Percentiles rank a stretch among this genome's conserved stretches.
Evolutionary conservation across 805 yeast genomes (phyloP).

Genomic region (Nakazawaea wyomingensis): DNA sequence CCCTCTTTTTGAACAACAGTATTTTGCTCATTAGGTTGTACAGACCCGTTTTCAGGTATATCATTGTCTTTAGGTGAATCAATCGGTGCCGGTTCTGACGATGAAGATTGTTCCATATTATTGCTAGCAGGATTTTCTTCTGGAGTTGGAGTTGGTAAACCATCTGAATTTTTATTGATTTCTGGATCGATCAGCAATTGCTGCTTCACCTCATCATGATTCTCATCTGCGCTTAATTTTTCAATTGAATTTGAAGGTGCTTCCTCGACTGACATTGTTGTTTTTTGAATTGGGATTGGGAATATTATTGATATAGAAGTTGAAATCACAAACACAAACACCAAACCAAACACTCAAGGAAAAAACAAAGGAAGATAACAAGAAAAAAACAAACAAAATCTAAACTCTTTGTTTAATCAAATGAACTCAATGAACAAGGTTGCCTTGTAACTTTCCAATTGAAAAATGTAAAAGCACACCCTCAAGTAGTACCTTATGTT

Average conservation of each 20-base stretch:
- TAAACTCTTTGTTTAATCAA: too few species aligned
- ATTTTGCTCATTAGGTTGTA: too few species aligned
- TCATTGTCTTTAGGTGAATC: not conserved
- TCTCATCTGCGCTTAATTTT: not conserved
- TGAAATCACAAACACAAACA: too few species aligned
- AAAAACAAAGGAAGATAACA: too few species aligned
- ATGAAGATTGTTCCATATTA: not conserved
- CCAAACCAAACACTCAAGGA: not conserved
- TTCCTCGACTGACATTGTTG: slow-evolving; percentile 3
- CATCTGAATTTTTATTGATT: slow-evolving; percentile 1
- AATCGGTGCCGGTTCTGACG: not conserved
- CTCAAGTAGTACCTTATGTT: not conserved
- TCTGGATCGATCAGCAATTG: slow-evolving; percentile 4
- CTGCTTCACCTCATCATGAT: not conserved
- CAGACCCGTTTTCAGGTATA: too few species aligned
- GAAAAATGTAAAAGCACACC: not conserved
- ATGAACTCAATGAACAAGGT: too few species aligned
- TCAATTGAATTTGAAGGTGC: not conserved
- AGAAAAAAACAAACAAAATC: too few species aligned
- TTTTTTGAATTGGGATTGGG: too few species aligned
- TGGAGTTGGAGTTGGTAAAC: slow-evolving; percentile 12
- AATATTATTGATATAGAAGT: too few species aligned
- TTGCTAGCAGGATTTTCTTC: slow-evolving; percentile 3
- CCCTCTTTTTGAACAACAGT: too few species aligned
- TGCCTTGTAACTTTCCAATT: too few species aligned